Evolutionary conservation across 2,329 filamentous ascomycete species (phyloP).

Genomic region (Pseudogymnoascus verrucosus): DNA sequence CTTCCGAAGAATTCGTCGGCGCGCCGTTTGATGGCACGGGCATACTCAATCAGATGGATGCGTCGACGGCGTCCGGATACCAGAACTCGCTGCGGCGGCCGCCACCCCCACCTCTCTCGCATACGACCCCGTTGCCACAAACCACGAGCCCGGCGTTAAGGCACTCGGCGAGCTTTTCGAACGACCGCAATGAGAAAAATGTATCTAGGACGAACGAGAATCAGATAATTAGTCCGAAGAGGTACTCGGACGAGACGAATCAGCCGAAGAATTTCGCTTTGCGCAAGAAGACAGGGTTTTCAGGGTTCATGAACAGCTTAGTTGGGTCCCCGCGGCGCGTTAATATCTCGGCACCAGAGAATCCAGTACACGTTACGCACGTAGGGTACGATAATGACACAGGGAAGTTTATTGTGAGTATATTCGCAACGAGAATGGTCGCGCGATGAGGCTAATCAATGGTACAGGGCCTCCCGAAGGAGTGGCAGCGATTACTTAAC

Average conservation of each 20-base stretch:
- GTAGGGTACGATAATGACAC: slow-evolving; percentile 96
- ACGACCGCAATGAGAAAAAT: slow-evolving; percentile 41
- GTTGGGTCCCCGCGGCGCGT: slow-evolving; percentile 83
- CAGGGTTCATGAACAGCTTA: slow-evolving; percentile 74
- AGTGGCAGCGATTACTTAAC: slow-evolving; percentile 94
- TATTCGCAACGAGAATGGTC: background rate
- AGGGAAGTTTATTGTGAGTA: slow-evolving; percentile 79
- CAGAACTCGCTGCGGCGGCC: slow-evolving; percentile 31
- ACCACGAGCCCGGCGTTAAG: slow-evolving; percentile 49
- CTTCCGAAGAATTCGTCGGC: slow-evolving; percentile 54
- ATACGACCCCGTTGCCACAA: slow-evolving; percentile 47
- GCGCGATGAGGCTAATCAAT: background rate
- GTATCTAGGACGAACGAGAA: slow-evolving; percentile 37
- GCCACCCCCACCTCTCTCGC: slow-evolving; percentile 38
- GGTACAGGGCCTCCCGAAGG: slow-evolving; percentile 77
- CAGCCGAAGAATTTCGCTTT: slow-evolving; percentile 50
- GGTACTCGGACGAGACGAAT: slow-evolving; percentile 71
- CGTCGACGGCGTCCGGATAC: slow-evolving; percentile 26
- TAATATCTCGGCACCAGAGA: slow-evolving; percentile 94
- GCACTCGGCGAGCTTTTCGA: slow-evolving; percentile 58
- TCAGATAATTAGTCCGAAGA: slow-evolving; percentile 50
- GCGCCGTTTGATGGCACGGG: slow-evolving; percentile 57
- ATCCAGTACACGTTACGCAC: slow-evolving; percentile 95
- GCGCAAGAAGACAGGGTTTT: slow-evolving; percentile 83
- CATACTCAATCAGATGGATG: slow-evolving; percentile 53